Evolutionary conservation across 176 grass and related monocot species (phyloP), one percentile per base, ranked within the genome.

Genomic region (Coix lacrymajobi): DNA sequence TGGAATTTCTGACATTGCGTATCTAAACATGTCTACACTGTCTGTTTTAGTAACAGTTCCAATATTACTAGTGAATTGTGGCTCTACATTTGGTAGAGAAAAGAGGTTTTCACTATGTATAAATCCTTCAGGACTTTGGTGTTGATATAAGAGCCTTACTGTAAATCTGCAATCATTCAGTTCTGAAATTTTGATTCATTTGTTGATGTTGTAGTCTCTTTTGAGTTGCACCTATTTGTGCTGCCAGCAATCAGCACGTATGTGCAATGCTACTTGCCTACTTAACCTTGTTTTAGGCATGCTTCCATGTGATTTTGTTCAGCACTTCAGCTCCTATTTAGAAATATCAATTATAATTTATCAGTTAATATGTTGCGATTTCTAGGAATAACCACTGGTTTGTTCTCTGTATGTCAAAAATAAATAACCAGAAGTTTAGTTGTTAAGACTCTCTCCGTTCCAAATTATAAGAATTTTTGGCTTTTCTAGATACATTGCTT

Each of bases 71-170:
- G 71, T 78, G 44, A 24, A 44, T 79, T 72, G 34, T 72, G 34
- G 19, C 33, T 19, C 66, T 82, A 64, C 33, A 71, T 70, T 19
- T 88, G 16, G 37, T 44, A 79, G 75, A 73, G 54, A 74, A 88
- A 68, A 57, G 28, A 67, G 78, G 73, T 56, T 78, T 56, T 78
- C 51, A 45, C 66, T 11, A 72, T 28, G 70, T 71, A 78, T 33
- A 22, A 2, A 26, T 41, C 71, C 43, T 54, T 51, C 17, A 20
- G 3, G 0, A 71, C 37, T 16, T 34, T 40, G 51, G 40, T 63
- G 43, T 81, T 73, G 28, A 79, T 26, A 33, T 67, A 39, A n/a
- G 40, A 77, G 5, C 39, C 22, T 87, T 82, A 52, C 58, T 87
- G 39, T 65, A 46, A n/a, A n/a, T n/a, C n/a, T n/a, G n/a, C n/a